Evolutionary conservation across 1,284 basidiomycete genomes (phyloP), one percentile per base, ranked within the genome.

Genomic region (Melampsora larici-populina): DNA sequence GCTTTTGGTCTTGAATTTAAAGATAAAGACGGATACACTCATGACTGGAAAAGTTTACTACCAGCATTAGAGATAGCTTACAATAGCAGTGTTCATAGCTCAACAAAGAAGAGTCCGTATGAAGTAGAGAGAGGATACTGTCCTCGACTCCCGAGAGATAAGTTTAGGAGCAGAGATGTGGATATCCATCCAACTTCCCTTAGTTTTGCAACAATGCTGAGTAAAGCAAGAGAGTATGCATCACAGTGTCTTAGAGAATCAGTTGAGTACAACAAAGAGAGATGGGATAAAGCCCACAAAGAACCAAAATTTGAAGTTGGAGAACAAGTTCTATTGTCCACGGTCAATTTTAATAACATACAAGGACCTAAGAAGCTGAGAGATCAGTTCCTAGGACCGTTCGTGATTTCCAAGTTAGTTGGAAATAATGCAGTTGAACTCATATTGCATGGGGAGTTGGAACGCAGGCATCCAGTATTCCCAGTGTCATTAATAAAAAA

Each of bases 151-250:
- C 17, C 31, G 46, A 46, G 46, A 46, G 46, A 43, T 43, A 43
- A 24, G 24, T 68, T 43, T n/a, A n/a, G n/a, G n/a, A n/a, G n/a
- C n/a, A n/a, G n/a, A n/a, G n/a, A n/a, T n/a, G n/a, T n/a, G n/a
- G 66, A 68, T 15, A 46, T 68, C 13, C 66, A 68, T n/a, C 66
- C 66, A 3, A 68, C 66, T 40, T 29, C 66, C 36, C 11, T 26
- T 4, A 46, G 33, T 26, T 68, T 46, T 68, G 26, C 7, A 68
- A 17, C 40, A 11, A 68, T 68, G 66, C 36, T 68, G 36, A 46
- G 46, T 24, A 68, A 68, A 68, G 66, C 66, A 17, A 68, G 66
- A 21, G 46, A 43, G 15, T 40, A 68, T 46, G 66, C 66, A 40
- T 13, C 24, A 18, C 11, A 68, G 46, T 68, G 66, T 43, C 26